A percentile compares a stretch with the other conserved stretches of the same genome.
These are phyloP conservation scores for Elaeis guineensis DNA, from an alignment of 176 grass and related monocot species.

Conservation along the genomic window DNA sequence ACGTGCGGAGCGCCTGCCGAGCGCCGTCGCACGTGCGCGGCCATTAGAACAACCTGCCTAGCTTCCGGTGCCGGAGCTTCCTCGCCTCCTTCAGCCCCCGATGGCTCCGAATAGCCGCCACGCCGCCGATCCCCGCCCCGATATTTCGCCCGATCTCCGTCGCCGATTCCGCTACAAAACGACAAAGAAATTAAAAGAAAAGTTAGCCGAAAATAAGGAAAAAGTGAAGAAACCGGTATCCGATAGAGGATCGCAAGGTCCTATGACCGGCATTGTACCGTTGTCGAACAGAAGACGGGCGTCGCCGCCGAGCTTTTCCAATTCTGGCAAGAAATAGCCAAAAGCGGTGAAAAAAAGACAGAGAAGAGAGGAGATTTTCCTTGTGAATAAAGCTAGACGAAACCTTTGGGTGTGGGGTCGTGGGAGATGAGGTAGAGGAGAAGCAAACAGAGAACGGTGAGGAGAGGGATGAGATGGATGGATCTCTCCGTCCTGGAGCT, in stretches of 20 bases:
- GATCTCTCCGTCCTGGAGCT: slow-evolving; percentile 32
- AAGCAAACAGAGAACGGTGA: slow-evolving; percentile 77
- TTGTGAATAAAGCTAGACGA: not conserved
- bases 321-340: slow-evolving; percentile 1
- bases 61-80: slow-evolving; percentile 28
- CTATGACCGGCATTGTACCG: not conserved
- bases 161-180: slow-evolving; percentile 13
- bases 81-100: slow-evolving; percentile 49
- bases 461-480: slow-evolving; percentile 76
- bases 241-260: not conserved
- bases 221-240: not conserved
- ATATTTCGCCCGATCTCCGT: slow-evolving; percentile 3
- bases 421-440: slow-evolving; percentile 82
- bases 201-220: not conserved
- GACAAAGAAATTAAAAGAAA: too few species aligned
- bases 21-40: not conserved
- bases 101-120: slow-evolving; percentile 5
- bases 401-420: slow-evolving; percentile 40
- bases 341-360: not conserved
- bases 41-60: not conserved
- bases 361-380: not conserved
- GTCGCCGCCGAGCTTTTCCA: not conserved
- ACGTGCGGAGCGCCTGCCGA: too few species aligned
- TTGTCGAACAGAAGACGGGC: not conserved
- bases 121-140: slow-evolving; percentile 8